Evolutionary conservation across 2,329 filamentous ascomycete genomes (phyloP).

Genomic region (Harringtonia aguacate): DNA sequence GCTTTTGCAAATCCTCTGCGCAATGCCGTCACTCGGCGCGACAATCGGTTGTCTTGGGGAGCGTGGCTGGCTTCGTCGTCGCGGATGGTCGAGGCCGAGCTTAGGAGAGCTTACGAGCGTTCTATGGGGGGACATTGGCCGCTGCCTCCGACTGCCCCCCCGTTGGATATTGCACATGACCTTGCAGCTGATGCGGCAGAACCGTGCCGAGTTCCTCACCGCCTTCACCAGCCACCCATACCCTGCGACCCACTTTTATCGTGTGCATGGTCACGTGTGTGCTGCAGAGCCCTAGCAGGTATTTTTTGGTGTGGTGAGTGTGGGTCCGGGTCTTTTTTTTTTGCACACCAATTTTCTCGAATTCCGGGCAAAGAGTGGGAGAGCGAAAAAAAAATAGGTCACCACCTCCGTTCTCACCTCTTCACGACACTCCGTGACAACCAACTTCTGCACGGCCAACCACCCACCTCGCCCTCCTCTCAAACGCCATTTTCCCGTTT

Average conservation of each 20-base stretch:
- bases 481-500: too few species aligned
- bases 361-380: conserved; percentile 2
- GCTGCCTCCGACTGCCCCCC: background rate
- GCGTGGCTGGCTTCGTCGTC: too few species aligned
- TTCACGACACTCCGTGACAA: conserved; percentile 11
- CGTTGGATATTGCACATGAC: conserved; percentile 1
- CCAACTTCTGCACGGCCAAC: conserved; percentile 27
- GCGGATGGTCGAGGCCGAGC: background rate
- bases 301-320: background rate
- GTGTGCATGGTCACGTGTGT: background rate
- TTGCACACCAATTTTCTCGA: conserved; percentile 7
- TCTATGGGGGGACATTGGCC: background rate
- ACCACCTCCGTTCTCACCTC: conserved; percentile 3
- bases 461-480: conserved; percentile 35
- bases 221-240: background rate
- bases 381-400: conserved; percentile 5
- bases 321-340: conserved; percentile 3
- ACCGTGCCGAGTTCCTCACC: background rate
- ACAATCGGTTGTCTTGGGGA: too few species aligned
- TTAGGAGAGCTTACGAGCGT: background rate
- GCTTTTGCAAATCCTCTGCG: too few species aligned
- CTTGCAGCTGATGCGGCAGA: conserved; percentile 1
- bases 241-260: background rate
- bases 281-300: conserved; percentile 1
- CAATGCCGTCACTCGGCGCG: too few species aligned